Evolutionary conservation across 2,329 filamentous ascomycete genomes (phyloP).

Genomic region (Coniochaeta hoffmannii): DNA sequence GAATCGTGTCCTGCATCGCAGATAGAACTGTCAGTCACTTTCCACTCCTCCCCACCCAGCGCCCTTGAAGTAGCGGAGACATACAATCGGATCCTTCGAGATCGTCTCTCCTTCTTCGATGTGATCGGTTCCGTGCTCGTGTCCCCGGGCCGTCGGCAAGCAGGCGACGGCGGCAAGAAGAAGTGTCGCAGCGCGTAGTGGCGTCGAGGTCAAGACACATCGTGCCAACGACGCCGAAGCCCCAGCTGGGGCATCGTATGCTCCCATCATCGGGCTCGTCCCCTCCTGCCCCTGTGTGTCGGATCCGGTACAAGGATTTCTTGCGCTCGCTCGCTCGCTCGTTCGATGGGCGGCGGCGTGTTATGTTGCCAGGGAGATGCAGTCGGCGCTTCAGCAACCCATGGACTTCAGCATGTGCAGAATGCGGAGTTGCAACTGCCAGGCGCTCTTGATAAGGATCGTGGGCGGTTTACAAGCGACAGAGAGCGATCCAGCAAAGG

Average conservation of each 20-base stretch:
- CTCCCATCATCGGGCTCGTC: neutral
- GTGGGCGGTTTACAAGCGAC: neutral
- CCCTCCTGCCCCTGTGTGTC: neutral
- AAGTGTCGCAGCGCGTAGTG: neutral
- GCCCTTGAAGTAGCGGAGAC: neutral
- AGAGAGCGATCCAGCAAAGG: neutral
- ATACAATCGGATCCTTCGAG: conserved; percentile 5
- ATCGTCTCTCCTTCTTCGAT: neutral
- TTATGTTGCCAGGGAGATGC: neutral
- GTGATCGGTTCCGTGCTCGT: conserved; percentile 1
- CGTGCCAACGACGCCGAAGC: neutral
- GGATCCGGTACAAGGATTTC: too few species aligned
- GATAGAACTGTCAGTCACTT: conserved; percentile 6
- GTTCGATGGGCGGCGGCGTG: neutral
- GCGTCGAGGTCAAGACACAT: neutral
- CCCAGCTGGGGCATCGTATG: neutral
- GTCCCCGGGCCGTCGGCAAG: neutral
- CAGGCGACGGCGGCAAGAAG: neutral
- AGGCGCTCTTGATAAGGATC: neutral
- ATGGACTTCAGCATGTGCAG: neutral
- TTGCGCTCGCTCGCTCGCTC: too few species aligned
- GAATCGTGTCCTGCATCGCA: conserved; percentile 56
- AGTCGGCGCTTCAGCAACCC: neutral
- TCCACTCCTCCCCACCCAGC: neutral
- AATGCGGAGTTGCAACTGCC: neutral